Evolutionary conservation across 2,329 filamentous ascomycete species (phyloP), one percentile per base, ranked within the genome.

Genomic region (Plenodomus biglobosus): DNA sequence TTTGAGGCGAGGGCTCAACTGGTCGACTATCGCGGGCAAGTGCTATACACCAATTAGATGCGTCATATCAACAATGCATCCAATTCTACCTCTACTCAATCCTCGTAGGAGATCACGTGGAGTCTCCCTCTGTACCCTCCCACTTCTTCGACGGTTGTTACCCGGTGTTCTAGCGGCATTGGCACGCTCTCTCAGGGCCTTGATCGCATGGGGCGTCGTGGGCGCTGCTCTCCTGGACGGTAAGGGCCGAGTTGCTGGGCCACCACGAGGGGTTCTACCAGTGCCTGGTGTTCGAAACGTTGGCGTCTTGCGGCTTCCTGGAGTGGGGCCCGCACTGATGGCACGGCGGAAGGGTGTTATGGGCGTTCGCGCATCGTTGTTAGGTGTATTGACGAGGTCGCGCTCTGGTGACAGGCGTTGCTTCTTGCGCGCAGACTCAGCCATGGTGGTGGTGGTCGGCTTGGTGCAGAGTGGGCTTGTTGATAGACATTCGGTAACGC

Each of bases 151-250:
- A 45, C 79, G 66, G 38, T 76, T 73, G 56, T 79, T 73, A 11
- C 77, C 74, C 17, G 79, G 78, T 2, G 79, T 80, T 53, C 76
- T 76, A 4, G 75, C 76, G 11, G 77, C 77, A 56, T 73, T 68
- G 44, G 68, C 71, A 41, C 80, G 78, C 56, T 80, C 76, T 64
- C 81, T 76, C 21, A 81, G 70, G 8, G 80, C 80, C 36, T 78
- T 74, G 46, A 82, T 74, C 20, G 78, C 79, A 71, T 82, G 77
- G 1, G 80, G 80, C 15, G 80, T 83, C 4, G 78, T 76, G 8
- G 80, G 80, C 15, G 75, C 75, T 16, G 57, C 66, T 38, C 70
- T 60, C 44, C 71, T 62, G 15, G 66, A 56, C 21, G 69, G 63
- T 20, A 69, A 55, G 32, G 68, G 64, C 11, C 70, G 63, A 37